Evolutionary conservation across 2,329 filamentous ascomycete genomes (phyloP).

Genomic region (Fusarium redolens): DNA sequence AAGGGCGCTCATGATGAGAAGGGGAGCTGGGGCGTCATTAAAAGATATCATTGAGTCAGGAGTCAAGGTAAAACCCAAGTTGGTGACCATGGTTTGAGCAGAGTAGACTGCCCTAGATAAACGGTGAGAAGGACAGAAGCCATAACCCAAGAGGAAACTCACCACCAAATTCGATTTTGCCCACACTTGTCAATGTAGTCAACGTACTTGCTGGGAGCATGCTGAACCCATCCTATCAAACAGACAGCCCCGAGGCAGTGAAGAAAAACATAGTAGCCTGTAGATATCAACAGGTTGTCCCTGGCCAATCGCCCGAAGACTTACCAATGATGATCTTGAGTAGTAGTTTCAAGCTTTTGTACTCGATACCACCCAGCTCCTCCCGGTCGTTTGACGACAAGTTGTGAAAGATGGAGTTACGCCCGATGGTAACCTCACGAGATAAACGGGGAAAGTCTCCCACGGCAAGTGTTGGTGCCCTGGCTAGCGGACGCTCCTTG

Average conservation of each 20-base stretch:
- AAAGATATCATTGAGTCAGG: conserved; percentile 66
- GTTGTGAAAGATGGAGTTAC: conserved; percentile 60
- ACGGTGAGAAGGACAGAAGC: conserved; percentile 3
- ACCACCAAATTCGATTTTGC: conserved; percentile 61
- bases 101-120: conserved; percentile 59
- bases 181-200: conserved; percentile 54
- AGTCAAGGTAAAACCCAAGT: conserved; percentile 66
- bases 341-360: conserved; percentile 60
- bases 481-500: conserved; percentile 22
- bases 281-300: not conserved
- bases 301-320: not conserved
- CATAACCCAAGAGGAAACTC: conserved; percentile 31
- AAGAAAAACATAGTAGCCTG: conserved; percentile 59
- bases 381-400: conserved; percentile 55
- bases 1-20: conserved; percentile 61
- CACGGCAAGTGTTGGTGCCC: conserved; percentile 27
- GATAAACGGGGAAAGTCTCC: conserved; percentile 55
- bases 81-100: conserved; percentile 62
- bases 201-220: conserved; percentile 54
- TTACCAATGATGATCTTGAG: conserved; percentile 58
- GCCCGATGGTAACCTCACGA: conserved; percentile 55
- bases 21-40: conserved; percentile 54
- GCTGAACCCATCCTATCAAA: conserved; percentile 60
- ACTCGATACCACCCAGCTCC: conserved; percentile 63
- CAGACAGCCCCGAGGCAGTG: conserved; percentile 61